Conservation (phyloP, 2,329 filamentous ascomycete genomes). For the Lizonia empirigonia region DNA sequence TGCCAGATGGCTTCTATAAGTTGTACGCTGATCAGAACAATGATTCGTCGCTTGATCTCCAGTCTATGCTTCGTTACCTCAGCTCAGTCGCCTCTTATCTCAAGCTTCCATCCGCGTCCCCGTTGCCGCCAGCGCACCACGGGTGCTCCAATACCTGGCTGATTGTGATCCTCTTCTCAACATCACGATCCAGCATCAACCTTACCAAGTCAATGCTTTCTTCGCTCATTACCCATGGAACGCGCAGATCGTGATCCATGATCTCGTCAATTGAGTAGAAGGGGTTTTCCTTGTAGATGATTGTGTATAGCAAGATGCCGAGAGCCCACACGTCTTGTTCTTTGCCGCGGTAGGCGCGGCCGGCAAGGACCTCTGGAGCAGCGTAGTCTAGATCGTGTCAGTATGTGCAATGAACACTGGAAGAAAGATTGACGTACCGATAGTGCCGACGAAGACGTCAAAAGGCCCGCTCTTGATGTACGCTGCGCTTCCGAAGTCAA, state of each 20-base stretch:
- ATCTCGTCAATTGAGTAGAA: conserved; percentile 99
- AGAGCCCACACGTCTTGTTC: conserved; percentile 99
- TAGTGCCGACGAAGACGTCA: conserved; percentile 98
- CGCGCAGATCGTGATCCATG: conserved; percentile 91
- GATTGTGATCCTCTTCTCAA: conserved; percentile 82
- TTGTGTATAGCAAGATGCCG: conserved; percentile 95
- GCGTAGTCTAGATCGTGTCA: conserved; percentile 77
- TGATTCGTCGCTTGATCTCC: background rate
- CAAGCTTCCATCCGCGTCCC: conserved; percentile 3
- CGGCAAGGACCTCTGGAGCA: conserved; percentile 94
- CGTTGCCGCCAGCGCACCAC: conserved; percentile 64
- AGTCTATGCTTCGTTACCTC: background rate
- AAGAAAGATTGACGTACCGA: conserved; percentile 67
- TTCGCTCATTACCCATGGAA: conserved; percentile 87
- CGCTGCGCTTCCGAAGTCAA: conserved; percentile 96
- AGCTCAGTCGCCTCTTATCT: background rate
- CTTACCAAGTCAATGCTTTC: conserved; percentile 91
- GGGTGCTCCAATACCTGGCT: conserved; percentile 84
- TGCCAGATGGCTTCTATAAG: no score
- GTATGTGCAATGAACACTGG: background rate
- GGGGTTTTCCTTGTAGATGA: conserved; percentile 99
- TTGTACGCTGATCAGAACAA: no score
- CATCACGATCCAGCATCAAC: conserved; percentile 89
- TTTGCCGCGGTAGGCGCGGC: conserved; percentile 89
- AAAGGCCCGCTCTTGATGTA: conserved; percentile 99